These are phyloP conservation scores for Annulohypoxylon moriforme DNA, from an alignment of 495 filamentous ascomycete genomes.

Conservation along the genomic window DNA sequence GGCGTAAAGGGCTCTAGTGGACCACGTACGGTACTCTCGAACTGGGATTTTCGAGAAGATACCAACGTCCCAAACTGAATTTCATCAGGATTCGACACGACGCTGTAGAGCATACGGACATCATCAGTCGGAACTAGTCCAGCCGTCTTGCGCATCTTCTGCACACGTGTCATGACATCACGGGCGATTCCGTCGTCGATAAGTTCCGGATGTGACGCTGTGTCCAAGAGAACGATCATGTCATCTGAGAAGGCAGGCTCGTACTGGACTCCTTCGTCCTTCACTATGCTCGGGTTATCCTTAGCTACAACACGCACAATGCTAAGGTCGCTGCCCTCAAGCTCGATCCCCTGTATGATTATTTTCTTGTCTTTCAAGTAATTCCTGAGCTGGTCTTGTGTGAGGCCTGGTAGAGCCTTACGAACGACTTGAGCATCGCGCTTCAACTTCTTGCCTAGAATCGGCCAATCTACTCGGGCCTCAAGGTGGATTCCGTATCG, in stretches of 20 bases:
- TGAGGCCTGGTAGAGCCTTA: slow-evolving; percentile 84
- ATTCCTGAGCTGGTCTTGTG: slow-evolving; percentile 74
- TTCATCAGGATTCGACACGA: slow-evolving; percentile 46
- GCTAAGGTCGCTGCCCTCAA: slow-evolving; percentile 81
- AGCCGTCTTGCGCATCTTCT: slow-evolving; percentile 60
- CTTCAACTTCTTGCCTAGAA: slow-evolving; percentile 97
- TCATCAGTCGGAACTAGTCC: slow-evolving; percentile 58
- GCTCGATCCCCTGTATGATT: slow-evolving; percentile 82
- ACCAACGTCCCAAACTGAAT: slow-evolving; percentile 40
- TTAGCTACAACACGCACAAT: slow-evolving; percentile 36
- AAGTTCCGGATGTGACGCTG: slow-evolving; percentile 55
- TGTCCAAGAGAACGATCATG: slow-evolving; percentile 58
- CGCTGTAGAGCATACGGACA: slow-evolving; percentile 59
- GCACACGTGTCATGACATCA: slow-evolving; percentile 60
- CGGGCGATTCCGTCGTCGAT: slow-evolving; percentile 58
- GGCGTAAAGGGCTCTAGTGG: slow-evolving; percentile 32
- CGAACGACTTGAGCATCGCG: slow-evolving; percentile 84
- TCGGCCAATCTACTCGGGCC: slow-evolving; percentile 89
- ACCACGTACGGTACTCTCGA: slow-evolving; percentile 43
- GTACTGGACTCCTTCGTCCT: slow-evolving; percentile 33
- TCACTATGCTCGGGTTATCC: slow-evolving; percentile 33
- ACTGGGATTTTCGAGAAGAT: slow-evolving; percentile 33
- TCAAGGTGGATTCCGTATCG: slow-evolving; percentile 93
- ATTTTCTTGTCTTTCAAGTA: slow-evolving; percentile 79
- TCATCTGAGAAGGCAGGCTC: slow-evolving; percentile 49